Evolutionary conservation across 768 basidiomycete genomes (phyloP).

Genomic region (Chlorophyllum brunneum): DNA sequence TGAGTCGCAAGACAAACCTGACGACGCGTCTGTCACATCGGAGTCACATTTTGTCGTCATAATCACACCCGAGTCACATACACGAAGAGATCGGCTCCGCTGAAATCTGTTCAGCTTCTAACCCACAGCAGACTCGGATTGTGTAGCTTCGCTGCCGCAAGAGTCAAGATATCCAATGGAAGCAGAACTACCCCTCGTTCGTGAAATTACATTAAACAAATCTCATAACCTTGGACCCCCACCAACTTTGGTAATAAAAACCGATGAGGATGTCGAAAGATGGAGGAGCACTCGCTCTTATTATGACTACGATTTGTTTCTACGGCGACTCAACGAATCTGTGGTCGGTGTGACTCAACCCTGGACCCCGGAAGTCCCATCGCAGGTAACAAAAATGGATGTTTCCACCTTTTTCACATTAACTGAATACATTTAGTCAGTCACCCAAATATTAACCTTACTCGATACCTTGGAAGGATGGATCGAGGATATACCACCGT

Average conservation of each 20-base stretch:
- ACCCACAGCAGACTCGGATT: background rate
- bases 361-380: conserved; percentile 26
- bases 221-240: conserved; percentile 16
- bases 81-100: background rate
- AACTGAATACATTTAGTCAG: conserved; percentile 34
- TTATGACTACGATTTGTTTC: conserved; percentile 68
- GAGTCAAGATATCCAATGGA: background rate
- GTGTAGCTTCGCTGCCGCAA: background rate
- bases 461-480: conserved; percentile 66
- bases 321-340: conserved; percentile 72
- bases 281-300: conserved; percentile 77
- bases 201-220: conserved; percentile 22
- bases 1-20: background rate
- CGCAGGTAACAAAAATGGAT: conserved; percentile 28
- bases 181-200: conserved; percentile 16
- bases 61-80: conserved; percentile 11
- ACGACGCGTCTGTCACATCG: conserved; percentile 3
- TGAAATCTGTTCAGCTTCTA: background rate
- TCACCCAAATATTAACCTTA: conserved; percentile 44
- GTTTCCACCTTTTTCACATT: background rate
- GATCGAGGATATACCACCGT: conserved; percentile 80
- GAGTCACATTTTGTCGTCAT: conserved; percentile 11
- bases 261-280: conserved; percentile 66
- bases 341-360: conserved; percentile 66
- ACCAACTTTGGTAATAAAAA: conserved; percentile 57